A percentile compares a stretch with the other conserved stretches of the same genome.
Evolutionary conservation across 2,329 filamentous ascomycete genomes (phyloP).

Genomic region (Neophaeococcomyces aloes): DNA sequence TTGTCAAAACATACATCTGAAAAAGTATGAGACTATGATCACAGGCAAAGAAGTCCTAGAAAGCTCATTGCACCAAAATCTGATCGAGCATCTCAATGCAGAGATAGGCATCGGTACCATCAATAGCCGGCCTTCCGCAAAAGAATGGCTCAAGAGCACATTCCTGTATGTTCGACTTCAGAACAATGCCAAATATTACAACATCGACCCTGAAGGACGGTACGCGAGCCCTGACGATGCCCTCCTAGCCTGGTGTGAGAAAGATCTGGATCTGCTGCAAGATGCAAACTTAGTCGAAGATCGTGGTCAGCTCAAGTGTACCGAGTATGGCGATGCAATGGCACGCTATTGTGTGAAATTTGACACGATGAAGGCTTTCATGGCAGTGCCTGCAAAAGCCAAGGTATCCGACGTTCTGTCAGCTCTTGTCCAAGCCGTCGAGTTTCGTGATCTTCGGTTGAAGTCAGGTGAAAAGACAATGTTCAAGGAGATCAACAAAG

Average conservation of each 20-base stretch:
- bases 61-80: constrained; percentile 65
- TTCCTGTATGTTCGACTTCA: constrained; percentile 67
- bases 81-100: constrained; percentile 76
- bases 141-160: constrained; percentile 63
- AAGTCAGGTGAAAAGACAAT: constrained; percentile 57
- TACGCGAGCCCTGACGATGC: constrained; percentile 48
- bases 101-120: constrained; percentile 71
- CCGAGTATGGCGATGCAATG: constrained; percentile 69
- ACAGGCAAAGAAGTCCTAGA: constrained; percentile 64
- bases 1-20: constrained; percentile 54
- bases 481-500: constrained; percentile 64
- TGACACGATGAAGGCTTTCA: constrained; percentile 63
- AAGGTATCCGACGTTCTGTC: constrained; percentile 60
- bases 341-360: constrained; percentile 71
- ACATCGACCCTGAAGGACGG: constrained; percentile 45
- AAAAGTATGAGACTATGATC: constrained; percentile 61
- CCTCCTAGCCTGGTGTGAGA: constrained; percentile 60
- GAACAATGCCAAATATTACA: constrained; percentile 61
- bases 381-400: constrained; percentile 51
- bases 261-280: constrained; percentile 55
- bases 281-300: constrained; percentile 47
- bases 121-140: constrained; percentile 52
- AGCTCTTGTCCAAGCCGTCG: constrained; percentile 54
- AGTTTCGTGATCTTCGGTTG: constrained; percentile 64
- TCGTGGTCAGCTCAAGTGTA: constrained; percentile 46